Evolutionary conservation across 768 basidiomycete species (phyloP).

Genomic region (Saitozyma podzolica): DNA sequence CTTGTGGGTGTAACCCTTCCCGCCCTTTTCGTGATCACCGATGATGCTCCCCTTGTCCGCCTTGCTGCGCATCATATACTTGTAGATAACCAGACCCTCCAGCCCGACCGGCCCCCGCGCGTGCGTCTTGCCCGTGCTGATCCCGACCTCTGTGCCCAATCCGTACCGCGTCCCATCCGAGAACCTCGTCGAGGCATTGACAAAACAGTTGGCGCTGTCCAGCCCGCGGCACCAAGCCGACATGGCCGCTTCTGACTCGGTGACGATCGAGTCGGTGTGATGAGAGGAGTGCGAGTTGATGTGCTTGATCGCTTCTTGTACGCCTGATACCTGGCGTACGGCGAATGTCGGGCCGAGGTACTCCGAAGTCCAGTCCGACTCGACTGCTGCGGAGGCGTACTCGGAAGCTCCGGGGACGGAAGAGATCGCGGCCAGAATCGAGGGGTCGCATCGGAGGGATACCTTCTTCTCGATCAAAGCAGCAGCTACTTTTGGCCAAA

Average conservation of each 20-base stretch:
- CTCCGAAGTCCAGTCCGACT: conserved; percentile 77
- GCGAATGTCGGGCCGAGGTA: conserved; percentile 83
- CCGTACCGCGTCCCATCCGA: conserved; percentile 96
- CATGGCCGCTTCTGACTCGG: conserved; percentile 65
- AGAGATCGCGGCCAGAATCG: conserved; percentile 63
- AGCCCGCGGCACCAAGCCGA: conserved; percentile 80
- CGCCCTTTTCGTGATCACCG: conserved; percentile 71
- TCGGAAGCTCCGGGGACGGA: conserved; percentile 27
- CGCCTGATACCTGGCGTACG: conserved; percentile 70
- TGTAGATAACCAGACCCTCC: conserved; percentile 91
- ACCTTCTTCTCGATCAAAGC: conserved; percentile 67
- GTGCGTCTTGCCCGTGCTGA: conserved; percentile 94
- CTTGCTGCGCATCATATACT: conserved; percentile 84
- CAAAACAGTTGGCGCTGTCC: conserved; percentile 86
- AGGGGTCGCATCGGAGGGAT: conserved; percentile 73
- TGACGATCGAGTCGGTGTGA: conserved; percentile 91
- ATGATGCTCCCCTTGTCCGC: conserved; percentile 76
- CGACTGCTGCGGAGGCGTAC: conserved; percentile 60
- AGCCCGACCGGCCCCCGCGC: conserved; percentile 94
- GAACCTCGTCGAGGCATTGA: conserved; percentile 94
- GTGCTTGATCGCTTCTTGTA: conserved; percentile 73
- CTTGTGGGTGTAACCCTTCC: conserved; percentile 63
- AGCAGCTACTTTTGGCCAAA: conserved; percentile 83
- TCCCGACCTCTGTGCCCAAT: conserved; percentile 96
- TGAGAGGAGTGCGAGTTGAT: conserved; percentile 93